A percentile compares a stretch with the other conserved stretches of the same genome.
phyloP scores from a whole-genome alignment of 805 yeast genomes.

The Maudiozyma bulderi region DNA sequence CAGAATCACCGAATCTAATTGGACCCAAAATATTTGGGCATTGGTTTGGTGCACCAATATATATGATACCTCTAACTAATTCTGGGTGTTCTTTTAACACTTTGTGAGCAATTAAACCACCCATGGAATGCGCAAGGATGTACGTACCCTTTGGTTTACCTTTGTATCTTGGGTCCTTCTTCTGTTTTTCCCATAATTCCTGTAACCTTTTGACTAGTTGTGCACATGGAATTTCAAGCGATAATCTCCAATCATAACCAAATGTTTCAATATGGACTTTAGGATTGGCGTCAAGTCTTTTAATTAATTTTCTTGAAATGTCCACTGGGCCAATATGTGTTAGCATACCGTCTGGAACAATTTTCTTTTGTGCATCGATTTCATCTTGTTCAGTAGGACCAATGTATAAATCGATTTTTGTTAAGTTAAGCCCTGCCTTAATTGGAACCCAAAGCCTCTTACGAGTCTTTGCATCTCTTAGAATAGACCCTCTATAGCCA shows the following conservation, averaged over 20 bases:
- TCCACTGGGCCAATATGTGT: constrained; percentile 85
- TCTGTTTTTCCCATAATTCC: constrained; percentile 32
- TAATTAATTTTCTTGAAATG: constrained; percentile 52
- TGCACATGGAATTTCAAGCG: constrained; percentile 45
- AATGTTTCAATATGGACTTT: constrained; percentile 57
- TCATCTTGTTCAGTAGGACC: constrained; percentile 75
- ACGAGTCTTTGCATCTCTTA: constrained; percentile 54
- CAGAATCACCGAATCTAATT: constrained; percentile 69
- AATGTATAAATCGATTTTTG: constrained; percentile 56
- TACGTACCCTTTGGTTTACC: constrained; percentile 44
- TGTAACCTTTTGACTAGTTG: constrained; percentile 43
- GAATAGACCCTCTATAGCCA: constrained; percentile 78
- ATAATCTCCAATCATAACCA: constrained; percentile 92
- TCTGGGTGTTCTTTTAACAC: constrained; percentile 61
- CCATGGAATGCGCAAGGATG: constrained; percentile 89
- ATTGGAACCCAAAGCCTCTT: constrained; percentile 80
- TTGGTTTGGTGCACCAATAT: constrained; percentile 76
- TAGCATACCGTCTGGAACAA: constrained; percentile 68
- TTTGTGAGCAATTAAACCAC: constrained; percentile 78
- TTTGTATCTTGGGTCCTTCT: constrained; percentile 2
- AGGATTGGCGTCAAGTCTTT: constrained; percentile 44
- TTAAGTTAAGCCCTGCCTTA: constrained; percentile 71
- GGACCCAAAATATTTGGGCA: constrained; percentile 87
- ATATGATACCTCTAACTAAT: constrained; percentile 63
- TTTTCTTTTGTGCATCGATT: constrained; percentile 36